A percentile compares a stretch with the other conserved stretches of the same genome.
These are phyloP conservation scores for Chlamydomonas asymmetrica DNA, from an alignment of 139 green algal species.

Conservation along the genomic window DNA sequence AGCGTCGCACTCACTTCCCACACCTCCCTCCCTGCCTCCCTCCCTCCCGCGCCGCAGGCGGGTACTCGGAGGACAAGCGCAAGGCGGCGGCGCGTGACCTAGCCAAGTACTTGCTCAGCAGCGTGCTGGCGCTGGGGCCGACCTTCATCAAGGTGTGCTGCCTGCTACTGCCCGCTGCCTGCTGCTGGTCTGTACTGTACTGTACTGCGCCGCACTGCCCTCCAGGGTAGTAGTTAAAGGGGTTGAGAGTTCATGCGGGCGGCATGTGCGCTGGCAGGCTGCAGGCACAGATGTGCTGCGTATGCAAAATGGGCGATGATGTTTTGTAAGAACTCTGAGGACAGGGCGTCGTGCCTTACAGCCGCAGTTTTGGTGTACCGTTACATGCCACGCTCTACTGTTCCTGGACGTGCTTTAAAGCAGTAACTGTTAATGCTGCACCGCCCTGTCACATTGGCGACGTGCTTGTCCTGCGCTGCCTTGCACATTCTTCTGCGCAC, in stretches of 20 bases:
- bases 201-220: too few species aligned
- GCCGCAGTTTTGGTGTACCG: too few species aligned
- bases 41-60: slow-evolving; percentile 28
- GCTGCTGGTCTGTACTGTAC: too few species aligned
- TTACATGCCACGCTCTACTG: too few species aligned
- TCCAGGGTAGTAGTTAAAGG: too few species aligned
- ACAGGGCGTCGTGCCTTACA: too few species aligned
- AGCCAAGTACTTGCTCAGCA: slow-evolving; percentile 65
- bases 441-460: neutral
- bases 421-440: neutral
- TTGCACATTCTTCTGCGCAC: neutral
- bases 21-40: neutral
- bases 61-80: slow-evolving; percentile 64
- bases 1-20: neutral
- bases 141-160: slow-evolving; percentile 79
- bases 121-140: slow-evolving; percentile 76
- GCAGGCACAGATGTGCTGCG: too few species aligned
- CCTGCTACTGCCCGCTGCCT: neutral
- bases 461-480: slow-evolving; percentile 5
- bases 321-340: too few species aligned
- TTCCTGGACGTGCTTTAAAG: neutral
- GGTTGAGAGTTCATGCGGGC: too few species aligned
- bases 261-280: too few species aligned
- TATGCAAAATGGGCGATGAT: too few species aligned
- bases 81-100: slow-evolving; percentile 40